These are phyloP conservation scores for Apostasia shenzhenica DNA, from an alignment of 106 monocot species.

Conservation along the genomic window DNA sequence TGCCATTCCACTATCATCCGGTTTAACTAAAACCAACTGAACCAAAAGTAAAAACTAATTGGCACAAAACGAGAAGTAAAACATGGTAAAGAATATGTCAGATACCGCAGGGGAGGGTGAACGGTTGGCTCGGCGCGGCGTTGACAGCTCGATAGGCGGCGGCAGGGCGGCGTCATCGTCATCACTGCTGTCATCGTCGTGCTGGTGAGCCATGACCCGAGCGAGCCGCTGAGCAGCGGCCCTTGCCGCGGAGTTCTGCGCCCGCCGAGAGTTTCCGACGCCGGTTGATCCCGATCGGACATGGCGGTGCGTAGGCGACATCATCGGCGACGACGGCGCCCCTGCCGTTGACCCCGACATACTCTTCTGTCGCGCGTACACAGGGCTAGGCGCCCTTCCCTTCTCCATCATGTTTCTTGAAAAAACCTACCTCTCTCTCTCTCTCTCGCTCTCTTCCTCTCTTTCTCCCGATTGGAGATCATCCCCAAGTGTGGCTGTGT, in stretches of 20 bases:
- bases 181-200: slow-evolving; percentile 10
- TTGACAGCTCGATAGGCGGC: slow-evolving; percentile 25
- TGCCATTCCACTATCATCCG: no score
- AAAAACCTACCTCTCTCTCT: no score
- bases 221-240: slow-evolving; percentile 54
- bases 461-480: no score
- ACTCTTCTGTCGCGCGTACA: slow-evolving; percentile 11
- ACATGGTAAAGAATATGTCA: neutral
- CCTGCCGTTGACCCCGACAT: slow-evolving; percentile 6
- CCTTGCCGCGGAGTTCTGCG: slow-evolving; percentile 44
- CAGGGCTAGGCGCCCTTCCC: neutral
- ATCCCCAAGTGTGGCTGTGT: no score
- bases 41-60: neutral
- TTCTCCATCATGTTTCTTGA: neutral
- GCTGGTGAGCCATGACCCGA: slow-evolving; percentile 38
- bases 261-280: slow-evolving; percentile 18
- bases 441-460: no score
- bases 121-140: slow-evolving; percentile 34
- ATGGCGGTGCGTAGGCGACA: slow-evolving; percentile 47
- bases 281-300: slow-evolving; percentile 34
- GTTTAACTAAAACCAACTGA: no score
- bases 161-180: slow-evolving; percentile 5
- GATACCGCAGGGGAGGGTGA: slow-evolving; percentile 41
- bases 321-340: slow-evolving; percentile 14
- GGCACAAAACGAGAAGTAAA: neutral